Conservation (phyloP, 2,329 filamentous ascomycete species). For the Fusarium compactum region DNA sequence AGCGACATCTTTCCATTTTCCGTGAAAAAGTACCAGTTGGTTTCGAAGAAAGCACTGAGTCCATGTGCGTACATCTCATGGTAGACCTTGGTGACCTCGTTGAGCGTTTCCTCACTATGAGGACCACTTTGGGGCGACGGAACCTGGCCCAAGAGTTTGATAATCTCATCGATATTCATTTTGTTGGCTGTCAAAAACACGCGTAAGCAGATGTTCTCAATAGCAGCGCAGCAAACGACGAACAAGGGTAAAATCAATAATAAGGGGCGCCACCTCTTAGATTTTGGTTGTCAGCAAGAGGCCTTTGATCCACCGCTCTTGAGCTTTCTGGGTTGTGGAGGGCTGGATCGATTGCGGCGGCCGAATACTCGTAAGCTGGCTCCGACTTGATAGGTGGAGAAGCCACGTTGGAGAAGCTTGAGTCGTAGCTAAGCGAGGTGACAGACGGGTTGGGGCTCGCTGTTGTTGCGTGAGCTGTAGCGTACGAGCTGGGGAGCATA, state of each 20-base stretch:
- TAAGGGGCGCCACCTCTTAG: constrained; percentile 65
- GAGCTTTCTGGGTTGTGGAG: constrained; percentile 59
- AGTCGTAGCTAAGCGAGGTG: constrained; percentile 51
- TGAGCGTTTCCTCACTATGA: constrained; percentile 64
- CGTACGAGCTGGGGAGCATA: constrained; percentile 59
- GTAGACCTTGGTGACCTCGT: constrained; percentile 79
- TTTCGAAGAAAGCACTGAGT: constrained; percentile 82
- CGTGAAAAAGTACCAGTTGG: constrained; percentile 78
- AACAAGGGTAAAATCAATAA: constrained; percentile 51
- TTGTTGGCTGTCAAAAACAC: constrained; percentile 55
- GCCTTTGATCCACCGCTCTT: constrained; percentile 48
- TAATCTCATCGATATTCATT: constrained; percentile 80
- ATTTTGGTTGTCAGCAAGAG: constrained; percentile 52
- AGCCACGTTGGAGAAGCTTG: constrained; percentile 50
- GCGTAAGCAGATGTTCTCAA: constrained; percentile 50
- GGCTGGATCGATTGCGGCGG: constrained; percentile 74
- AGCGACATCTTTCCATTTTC: constrained; percentile 61
- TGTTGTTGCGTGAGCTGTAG: constrained; percentile 51
- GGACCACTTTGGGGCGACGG: constrained; percentile 67
- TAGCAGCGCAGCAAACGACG: constrained; percentile 47
- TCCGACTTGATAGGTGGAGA: constrained; percentile 54
- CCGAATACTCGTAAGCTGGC: constrained; percentile 65
- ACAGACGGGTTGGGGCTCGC: constrained; percentile 50
- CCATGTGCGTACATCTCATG: constrained; percentile 80
- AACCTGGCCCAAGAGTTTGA: constrained; percentile 70